Percentiles rank a stretch among this genome's conserved stretches.
Conservation (phyloP, 441 rosid genomes). For the Manihot esculenta region DNA sequence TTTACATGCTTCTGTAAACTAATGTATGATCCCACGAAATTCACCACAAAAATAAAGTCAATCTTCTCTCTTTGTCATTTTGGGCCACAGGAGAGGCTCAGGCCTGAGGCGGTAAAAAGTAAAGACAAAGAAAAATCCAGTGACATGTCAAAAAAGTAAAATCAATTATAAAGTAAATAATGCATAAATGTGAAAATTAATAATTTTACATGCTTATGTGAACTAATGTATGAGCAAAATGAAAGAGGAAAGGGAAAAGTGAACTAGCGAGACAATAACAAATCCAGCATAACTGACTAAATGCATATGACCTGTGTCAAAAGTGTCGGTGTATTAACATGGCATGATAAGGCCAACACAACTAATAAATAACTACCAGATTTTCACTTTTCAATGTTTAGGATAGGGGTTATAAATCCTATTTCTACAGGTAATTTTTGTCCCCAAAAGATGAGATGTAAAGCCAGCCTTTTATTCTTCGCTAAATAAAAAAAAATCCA, state of each 20-base stretch:
- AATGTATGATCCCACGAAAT: background rate
- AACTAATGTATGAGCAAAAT: background rate
- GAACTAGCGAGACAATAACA: background rate
- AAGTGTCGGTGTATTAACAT: background rate
- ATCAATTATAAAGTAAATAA: background rate
- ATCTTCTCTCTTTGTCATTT: background rate
- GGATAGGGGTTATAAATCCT: background rate
- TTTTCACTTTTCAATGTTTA: background rate
- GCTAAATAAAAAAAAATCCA: background rate
- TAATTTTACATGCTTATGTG: background rate
- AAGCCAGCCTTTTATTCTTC: background rate
- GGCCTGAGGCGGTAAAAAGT: background rate
- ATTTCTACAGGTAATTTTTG: background rate
- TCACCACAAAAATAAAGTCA: background rate
- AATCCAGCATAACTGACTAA: slow-evolving; percentile 3
- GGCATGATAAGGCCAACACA: background rate
- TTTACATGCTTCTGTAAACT: background rate
- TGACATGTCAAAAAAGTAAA: background rate
- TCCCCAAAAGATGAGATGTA: background rate
- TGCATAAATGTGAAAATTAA: background rate
- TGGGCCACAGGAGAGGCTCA: background rate
- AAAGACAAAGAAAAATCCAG: background rate
- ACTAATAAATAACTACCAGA: background rate
- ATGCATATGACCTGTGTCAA: background rate
- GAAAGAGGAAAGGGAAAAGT: background rate